These are phyloP conservation scores for Trypanosoma avium DNA, from an alignment of 208 protist species.

Conservation along the genomic window DNA sequence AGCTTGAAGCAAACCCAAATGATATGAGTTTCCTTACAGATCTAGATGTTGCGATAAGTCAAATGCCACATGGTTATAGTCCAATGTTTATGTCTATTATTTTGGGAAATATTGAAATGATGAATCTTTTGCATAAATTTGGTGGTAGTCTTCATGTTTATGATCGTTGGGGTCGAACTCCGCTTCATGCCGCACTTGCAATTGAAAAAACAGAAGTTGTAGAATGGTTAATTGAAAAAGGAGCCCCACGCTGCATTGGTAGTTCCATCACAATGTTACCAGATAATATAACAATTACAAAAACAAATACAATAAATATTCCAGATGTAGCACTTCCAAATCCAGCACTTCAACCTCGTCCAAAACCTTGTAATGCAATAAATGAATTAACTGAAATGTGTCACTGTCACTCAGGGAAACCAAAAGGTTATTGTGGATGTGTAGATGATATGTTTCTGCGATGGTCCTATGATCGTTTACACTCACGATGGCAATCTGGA, in stretches of 20 bases:
- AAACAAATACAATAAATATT: too few relatives aligned
- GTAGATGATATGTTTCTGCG: constrained; percentile 89
- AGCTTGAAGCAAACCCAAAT: constrained; percentile 84
- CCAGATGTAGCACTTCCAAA: constrained; percentile 63
- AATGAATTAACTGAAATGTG: constrained; percentile 25
- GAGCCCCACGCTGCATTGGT: constrained; percentile 70
- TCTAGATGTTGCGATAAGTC: constrained; percentile 42
- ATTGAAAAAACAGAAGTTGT: constrained; percentile 67
- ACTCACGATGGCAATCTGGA: constrained; percentile 54
- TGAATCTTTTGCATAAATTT: constrained; percentile 57
- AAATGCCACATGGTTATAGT: constrained; percentile 90
- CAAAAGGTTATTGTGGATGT: constrained; percentile 77
- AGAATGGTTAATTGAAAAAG: constrained; percentile 73
- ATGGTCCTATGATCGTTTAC: constrained; percentile 70
- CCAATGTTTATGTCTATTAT: constrained; percentile 85
- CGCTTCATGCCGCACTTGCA: constrained; percentile 79
- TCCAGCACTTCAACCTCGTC: constrained; percentile 43
- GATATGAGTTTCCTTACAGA: constrained; percentile 79
- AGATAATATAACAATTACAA: constrained; percentile 60
- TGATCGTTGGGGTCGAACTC: constrained; percentile 87
- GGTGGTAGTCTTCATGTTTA: constrained; percentile 82
- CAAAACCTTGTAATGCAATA: constrained; percentile 3
- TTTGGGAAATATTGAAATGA: constrained; percentile 65
- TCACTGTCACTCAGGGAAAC: constrained; percentile 64
- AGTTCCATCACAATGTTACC: constrained; percentile 49